Conservation (phyloP, 2,329 filamentous ascomycete genomes). For the Ascochyta clinopodiicola region DNA sequence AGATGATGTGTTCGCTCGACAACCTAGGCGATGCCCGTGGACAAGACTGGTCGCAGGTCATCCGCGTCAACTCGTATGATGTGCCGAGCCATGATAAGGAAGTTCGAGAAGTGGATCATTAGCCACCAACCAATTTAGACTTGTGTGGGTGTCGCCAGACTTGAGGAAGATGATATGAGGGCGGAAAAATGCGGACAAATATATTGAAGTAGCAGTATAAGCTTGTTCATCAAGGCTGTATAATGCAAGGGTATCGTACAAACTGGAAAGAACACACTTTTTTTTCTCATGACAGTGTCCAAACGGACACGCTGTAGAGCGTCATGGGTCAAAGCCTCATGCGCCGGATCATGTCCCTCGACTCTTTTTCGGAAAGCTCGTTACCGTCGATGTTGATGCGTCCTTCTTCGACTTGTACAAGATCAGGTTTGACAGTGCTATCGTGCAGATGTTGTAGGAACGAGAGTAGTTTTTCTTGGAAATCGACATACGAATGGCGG, state of each 20-base stretch:
- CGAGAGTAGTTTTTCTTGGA: slow-evolving; percentile 50
- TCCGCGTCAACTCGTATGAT: slow-evolving; percentile 38
- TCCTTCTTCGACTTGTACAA: slow-evolving; percentile 60
- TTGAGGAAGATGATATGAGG: slow-evolving; percentile 50
- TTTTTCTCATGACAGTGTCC: background rate
- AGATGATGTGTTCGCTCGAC: slow-evolving; percentile 10
- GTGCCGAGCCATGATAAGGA: slow-evolving; percentile 24
- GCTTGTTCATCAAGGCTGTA: too few relatives aligned
- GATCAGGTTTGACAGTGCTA: slow-evolving; percentile 54
- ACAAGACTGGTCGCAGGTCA: slow-evolving; percentile 63
- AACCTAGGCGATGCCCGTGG: slow-evolving; percentile 61
- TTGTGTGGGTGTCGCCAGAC: slow-evolving; percentile 25
- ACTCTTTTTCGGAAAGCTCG: slow-evolving; percentile 40
- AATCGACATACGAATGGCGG: slow-evolving; percentile 45
- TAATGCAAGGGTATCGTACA: background rate
- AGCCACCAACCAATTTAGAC: slow-evolving; percentile 35
- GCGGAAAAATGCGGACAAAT: slow-evolving; percentile 12
- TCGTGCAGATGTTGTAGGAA: slow-evolving; percentile 55
- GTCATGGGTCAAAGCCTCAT: slow-evolving; percentile 35
- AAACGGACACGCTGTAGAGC: background rate
- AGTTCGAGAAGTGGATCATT: slow-evolving; percentile 37
- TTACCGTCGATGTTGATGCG: slow-evolving; percentile 44
- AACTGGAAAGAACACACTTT: background rate
- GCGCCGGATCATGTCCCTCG: slow-evolving; percentile 40
- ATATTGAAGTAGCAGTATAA: too few relatives aligned